Evolutionary conservation across 768 basidiomycete species (phyloP), one percentile per base, ranked within the genome.

Genomic region (Panus rudis): DNA sequence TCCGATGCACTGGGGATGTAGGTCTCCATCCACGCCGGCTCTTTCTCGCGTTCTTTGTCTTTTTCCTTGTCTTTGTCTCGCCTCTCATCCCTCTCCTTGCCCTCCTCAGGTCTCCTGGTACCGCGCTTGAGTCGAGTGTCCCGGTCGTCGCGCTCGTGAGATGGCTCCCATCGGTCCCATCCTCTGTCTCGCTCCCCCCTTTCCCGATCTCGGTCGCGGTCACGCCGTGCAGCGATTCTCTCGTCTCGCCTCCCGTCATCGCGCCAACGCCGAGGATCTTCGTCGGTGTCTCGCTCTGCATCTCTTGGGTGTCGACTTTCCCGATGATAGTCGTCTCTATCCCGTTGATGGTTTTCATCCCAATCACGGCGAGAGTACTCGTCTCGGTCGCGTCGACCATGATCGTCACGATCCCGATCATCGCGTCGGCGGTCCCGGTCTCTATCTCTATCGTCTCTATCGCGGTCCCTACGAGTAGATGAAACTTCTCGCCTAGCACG

Each of bases 21-120:
- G 16, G 84, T 79, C 51, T 90, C 89, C 88, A 92, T 92, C 88
- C 88, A 92, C 14, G 88, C 88, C 19, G 88, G 89, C 57, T 91
- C 89, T 54, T 84, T 88, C 66, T 92, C 89, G 52, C 76, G 78
- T 24, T 71, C 69, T 43, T 66, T 63, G 51, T 80, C 79, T 43
- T 46, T 49, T n/a, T n/a, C n/a, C 16, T 73, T 70, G 39, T 81
- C 75, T 23, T 74, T 68, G 41, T 76, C 77, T 49, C 66, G 64
- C 40, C 65, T 63, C 21, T 72, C 70, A 17, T 65, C 70, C 45
- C 64, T 63, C n/a, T 72, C 73, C 50, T 63, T 68, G 19, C 64
- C 61, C 21, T 75, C 69, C n/a, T 76, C 73, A 41, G 67, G 74
- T 38, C 81, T 78, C 28, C 73, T 78, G 50, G 64, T 59, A 21